Percentiles rank a stretch among this genome's conserved stretches.
These are phyloP conservation scores for Drechslera avenae DNA, from an alignment of 2,329 filamentous ascomycete species.

Conservation along the genomic window DNA sequence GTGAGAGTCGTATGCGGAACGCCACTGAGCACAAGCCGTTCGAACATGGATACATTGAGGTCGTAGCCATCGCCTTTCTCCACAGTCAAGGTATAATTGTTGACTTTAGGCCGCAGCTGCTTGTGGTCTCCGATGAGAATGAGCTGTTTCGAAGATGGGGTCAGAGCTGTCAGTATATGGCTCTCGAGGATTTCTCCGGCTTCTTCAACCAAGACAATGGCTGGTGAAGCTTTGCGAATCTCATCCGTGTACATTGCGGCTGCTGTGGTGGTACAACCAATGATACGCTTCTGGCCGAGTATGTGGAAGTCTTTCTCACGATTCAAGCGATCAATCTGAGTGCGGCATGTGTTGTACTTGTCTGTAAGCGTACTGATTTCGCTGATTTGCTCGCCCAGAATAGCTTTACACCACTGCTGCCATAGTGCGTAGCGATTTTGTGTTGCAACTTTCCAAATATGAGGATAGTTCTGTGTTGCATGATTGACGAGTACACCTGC, in stretches of 20 bases:
- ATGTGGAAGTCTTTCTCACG: conserved; percentile 34
- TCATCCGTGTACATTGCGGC: conserved; percentile 66
- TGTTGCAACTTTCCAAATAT: conserved; percentile 61
- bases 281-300: conserved; percentile 62
- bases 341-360: conserved; percentile 52
- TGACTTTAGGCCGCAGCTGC: conserved; percentile 71
- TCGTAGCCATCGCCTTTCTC: conserved; percentile 70
- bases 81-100: conserved; percentile 64
- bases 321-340: conserved; percentile 43
- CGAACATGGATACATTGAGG: conserved; percentile 71
- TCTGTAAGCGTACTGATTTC: conserved; percentile 48
- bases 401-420: conserved; percentile 33
- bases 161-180: conserved; percentile 67
- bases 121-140: conserved; percentile 76
- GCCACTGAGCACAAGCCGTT: conserved; percentile 65
- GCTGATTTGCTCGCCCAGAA: conserved; percentile 58
- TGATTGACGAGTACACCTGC: conserved; percentile 52
- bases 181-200: conserved; percentile 74
- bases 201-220: conserved; percentile 71
- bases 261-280: conserved; percentile 73
- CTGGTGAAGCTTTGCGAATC: conserved; percentile 61
- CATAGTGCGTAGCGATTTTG: conserved; percentile 45
- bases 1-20: conserved; percentile 60
- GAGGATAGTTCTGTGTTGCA: conserved; percentile 31
- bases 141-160: conserved; percentile 62